A percentile compares a stretch with the other conserved stretches of the same genome.
These are phyloP conservation scores for Trichoderma oligosporum DNA, from an alignment of 2,329 filamentous ascomycete species.

Conservation along the genomic window DNA sequence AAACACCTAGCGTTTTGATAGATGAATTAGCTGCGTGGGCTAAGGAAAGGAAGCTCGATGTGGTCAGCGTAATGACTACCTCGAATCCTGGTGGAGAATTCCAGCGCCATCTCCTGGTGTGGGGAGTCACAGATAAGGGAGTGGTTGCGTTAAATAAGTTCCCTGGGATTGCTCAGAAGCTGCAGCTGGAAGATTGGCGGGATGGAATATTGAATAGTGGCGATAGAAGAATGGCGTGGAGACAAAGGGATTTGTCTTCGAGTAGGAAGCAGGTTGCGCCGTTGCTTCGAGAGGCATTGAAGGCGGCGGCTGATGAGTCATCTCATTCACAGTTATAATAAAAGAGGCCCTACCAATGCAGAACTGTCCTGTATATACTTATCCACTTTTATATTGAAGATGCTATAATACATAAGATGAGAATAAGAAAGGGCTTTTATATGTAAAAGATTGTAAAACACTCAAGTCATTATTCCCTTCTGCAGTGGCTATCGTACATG, in stretches of 20 bases:
- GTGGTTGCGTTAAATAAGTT: constrained; percentile 54
- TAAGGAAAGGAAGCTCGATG: constrained; percentile 54
- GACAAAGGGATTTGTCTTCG: constrained; percentile 57
- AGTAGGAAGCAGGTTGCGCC: constrained; percentile 69
- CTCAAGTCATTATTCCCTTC: not conserved
- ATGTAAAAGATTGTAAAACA: not conserved
- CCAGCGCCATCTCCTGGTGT: constrained; percentile 63
- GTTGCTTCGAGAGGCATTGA: constrained; percentile 56
- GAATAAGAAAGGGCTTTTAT: not conserved
- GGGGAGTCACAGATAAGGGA: constrained; percentile 53
- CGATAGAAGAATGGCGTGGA: constrained; percentile 60
- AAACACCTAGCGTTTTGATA: constrained; percentile 44
- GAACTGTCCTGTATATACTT: not conserved
- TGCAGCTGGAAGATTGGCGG: constrained; percentile 56
- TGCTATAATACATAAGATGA: constrained; percentile 5
- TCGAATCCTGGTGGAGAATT: constrained; percentile 54
- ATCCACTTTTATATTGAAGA: not conserved
- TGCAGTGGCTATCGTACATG: not conserved
- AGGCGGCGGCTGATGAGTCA: constrained; percentile 24
- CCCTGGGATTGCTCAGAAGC: constrained; percentile 40
- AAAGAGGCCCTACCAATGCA: not conserved
- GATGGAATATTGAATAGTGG: constrained; percentile 44
- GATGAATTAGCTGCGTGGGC: constrained; percentile 50
- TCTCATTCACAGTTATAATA: constrained; percentile 7
- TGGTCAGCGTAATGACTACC: constrained; percentile 69